phyloP scores from a whole-genome alignment of 192 early-diverging fungal genomes.

The Geranomyces michiganensis region DNA sequence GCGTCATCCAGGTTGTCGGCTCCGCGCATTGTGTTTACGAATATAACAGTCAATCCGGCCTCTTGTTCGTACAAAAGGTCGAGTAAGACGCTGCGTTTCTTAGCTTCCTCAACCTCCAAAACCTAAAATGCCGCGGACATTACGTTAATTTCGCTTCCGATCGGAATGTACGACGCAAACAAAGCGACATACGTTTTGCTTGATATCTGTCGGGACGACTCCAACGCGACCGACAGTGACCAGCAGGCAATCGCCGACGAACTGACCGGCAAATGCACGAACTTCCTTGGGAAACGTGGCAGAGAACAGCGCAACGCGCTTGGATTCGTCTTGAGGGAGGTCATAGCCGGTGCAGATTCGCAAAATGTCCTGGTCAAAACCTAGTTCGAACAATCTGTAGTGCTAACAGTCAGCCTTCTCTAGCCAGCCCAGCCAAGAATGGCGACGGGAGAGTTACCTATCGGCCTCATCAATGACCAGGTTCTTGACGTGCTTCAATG shows the following conservation, averaged over 20 bases:
- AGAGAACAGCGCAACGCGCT: slow-evolving; percentile 88
- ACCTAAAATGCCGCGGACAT: slow-evolving; percentile 35
- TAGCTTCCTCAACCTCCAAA: slow-evolving; percentile 70
- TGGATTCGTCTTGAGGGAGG: slow-evolving; percentile 40
- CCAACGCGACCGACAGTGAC: slow-evolving; percentile 86
- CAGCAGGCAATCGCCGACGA: slow-evolving; percentile 70
- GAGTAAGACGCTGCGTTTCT: slow-evolving; percentile 77
- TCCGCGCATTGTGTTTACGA: slow-evolving; percentile 88
- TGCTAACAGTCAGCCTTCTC: not conserved
- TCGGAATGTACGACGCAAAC: not conserved
- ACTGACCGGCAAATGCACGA: slow-evolving; percentile 80
- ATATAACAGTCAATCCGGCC: slow-evolving; percentile 74
- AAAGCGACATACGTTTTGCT: slow-evolving; percentile 64
- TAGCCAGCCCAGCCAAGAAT: not conserved
- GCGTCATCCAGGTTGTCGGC: slow-evolving; percentile 75
- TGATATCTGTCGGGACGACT: slow-evolving; percentile 84
- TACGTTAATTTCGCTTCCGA: not conserved
- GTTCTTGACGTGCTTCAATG: slow-evolving; percentile 53
- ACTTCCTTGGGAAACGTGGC: slow-evolving; percentile 82
- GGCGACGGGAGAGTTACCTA: slow-evolving; percentile 40
- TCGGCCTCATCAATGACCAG: slow-evolving; percentile 91
- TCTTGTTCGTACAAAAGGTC: slow-evolving; percentile 60
- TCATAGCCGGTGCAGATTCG: slow-evolving; percentile 49
- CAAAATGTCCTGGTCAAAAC: slow-evolving; percentile 90
- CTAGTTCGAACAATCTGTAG: slow-evolving; percentile 86